Conservation (phyloP, 305 asterid genomes). For the Euphrasia arctica region DNA sequence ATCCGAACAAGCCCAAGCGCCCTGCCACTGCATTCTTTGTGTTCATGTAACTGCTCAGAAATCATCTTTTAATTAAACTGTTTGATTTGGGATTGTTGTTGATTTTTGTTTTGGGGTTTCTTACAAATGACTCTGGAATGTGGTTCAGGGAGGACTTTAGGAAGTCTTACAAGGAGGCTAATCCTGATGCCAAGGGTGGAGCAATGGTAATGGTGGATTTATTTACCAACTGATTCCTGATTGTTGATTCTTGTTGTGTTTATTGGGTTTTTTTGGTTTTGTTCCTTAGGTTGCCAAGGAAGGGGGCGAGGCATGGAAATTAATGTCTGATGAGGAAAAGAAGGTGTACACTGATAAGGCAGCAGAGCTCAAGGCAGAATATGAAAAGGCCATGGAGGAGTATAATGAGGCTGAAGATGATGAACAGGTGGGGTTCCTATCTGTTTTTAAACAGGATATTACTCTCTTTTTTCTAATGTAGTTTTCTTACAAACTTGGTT, state of each 20-base stretch:
- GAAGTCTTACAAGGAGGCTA: neutral
- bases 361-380: conserved; percentile 82
- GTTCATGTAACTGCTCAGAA: neutral
- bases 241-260: neutral
- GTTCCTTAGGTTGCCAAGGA: neutral
- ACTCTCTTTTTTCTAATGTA: no score
- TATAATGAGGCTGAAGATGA: conserved; percentile 35
- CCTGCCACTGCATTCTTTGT: neutral
- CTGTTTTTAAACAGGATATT: neutral
- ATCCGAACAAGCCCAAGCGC: neutral
- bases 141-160: neutral
- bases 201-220: neutral
- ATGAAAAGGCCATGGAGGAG: conserved; percentile 39
- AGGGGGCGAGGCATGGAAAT: neutral
- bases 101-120: neutral
- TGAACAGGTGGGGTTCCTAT: conserved; percentile 34
- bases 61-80: no score
- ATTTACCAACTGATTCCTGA: neutral
- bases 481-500: neutral
- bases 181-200: neutral
- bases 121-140: neutral
- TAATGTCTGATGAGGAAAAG: conserved; percentile 42
- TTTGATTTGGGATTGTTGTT: no score
- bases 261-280: neutral
- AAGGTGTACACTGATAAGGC: conserved; percentile 65